These are phyloP conservation scores for Casaregolazyma suthepensis DNA, from an alignment of 1,139 yeast species.

Conservation along the genomic window DNA sequence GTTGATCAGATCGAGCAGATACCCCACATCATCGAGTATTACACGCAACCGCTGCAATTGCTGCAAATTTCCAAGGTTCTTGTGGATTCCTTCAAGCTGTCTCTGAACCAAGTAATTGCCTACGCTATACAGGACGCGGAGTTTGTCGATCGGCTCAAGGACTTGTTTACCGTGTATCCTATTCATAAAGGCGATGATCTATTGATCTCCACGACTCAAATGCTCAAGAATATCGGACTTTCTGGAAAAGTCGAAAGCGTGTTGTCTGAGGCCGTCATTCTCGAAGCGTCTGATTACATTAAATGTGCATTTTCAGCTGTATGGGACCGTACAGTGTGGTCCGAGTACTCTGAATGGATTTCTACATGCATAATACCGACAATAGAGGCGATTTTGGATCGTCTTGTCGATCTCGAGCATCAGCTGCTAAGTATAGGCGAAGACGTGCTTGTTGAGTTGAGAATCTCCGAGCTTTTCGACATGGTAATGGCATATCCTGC, in stretches of 20 bases:
- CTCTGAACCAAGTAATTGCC: background rate
- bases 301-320: background rate
- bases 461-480: conserved; percentile 61
- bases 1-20: background rate
- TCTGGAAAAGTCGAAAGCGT: background rate
- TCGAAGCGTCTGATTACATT: background rate
- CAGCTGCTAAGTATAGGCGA: background rate
- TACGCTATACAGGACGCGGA: background rate
- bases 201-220: background rate
- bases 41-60: background rate
- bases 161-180: background rate
- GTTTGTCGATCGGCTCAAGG: background rate
- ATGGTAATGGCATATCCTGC: conserved; percentile 55
- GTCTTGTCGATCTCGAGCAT: background rate
- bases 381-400: background rate
- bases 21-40: background rate
- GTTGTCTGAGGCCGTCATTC: background rate
- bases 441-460: conserved; percentile 22
- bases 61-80: background rate
- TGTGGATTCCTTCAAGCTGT: background rate
- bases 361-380: background rate
- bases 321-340: conserved; percentile 1
- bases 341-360: conserved; percentile 1
- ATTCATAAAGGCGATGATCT: background rate
- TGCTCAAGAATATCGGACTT: background rate